Evolutionary conservation across 2,329 filamentous ascomycete genomes (phyloP), one percentile per base, ranked within the genome.

Genomic region (Sporothrix curviconia): DNA sequence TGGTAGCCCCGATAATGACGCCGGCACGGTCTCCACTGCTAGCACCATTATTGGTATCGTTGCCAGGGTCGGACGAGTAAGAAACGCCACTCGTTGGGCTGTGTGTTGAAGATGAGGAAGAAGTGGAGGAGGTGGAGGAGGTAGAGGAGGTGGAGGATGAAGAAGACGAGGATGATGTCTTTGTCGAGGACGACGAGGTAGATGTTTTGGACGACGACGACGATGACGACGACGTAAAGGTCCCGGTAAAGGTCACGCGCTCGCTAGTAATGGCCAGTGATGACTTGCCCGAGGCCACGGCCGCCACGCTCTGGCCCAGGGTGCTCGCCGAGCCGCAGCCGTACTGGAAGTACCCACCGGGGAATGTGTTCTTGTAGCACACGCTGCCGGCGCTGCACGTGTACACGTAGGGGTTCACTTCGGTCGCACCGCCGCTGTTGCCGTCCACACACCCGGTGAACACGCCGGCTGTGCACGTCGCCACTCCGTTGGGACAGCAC

Each of bases 401-500:
- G 63, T 72, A 83, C 32, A 83, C 70, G 59, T 82, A 83, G 0
- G 81, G 80, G 61, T 84, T 76, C 55, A 76, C 70, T 56, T 74
- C 77, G 3, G 74, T 80, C 62, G 75, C 78, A 55, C 64, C 64
- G 64, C 22, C 71, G 56, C 75, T 81, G 64, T 76, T 77, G 52
- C 65, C 64, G 64, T 84, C 81, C 42, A 82, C 78, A 59, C 81
- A 84, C 39, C 72, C 75, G 2, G 81, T 84, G 65, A 76, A 84
- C 39, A 84, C 76, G 55, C 81, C 81, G 3, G 73, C 70, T 1
- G 77, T 78, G 66, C 81, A 84, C 7, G 74, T 64, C 3, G 69
- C 74, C 14, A 67, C 66, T 14, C 71, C 74, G 62, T 83, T 72
- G 1, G 81, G 80, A 64, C 81, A 84, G 42, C 67, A 67, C 34